Conservation (phyloP, 208 protist species). For the Trypanosoma boissoni region DNA sequence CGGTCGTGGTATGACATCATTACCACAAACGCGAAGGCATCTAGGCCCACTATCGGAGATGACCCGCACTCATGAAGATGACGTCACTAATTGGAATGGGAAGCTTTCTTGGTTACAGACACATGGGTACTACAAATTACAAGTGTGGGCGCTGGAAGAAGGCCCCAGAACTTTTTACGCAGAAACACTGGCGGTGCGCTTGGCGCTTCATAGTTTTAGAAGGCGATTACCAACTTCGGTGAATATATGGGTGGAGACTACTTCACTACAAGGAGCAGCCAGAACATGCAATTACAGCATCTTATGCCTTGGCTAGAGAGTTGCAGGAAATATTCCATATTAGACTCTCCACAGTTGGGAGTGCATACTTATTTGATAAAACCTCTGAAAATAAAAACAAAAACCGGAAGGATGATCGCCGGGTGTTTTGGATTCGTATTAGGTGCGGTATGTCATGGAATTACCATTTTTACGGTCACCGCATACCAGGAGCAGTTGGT, state of each 20-base stretch:
- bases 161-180: conserved; percentile 8
- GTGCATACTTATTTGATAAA: conserved; percentile 46
- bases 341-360: conserved; percentile 15
- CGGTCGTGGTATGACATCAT: not conserved
- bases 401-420: conserved; percentile 33
- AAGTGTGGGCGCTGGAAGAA: conserved; percentile 4
- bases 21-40: not conserved
- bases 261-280: not conserved
- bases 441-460: conserved; percentile 70
- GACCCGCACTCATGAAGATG: conserved; percentile 2
- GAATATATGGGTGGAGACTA: not conserved
- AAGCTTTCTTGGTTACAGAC: conserved; percentile 10
- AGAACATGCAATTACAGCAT: not conserved
- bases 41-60: not conserved
- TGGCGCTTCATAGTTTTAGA: not conserved
- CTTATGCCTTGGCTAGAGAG: not conserved
- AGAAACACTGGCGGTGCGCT: conserved; percentile 10
- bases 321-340: conserved; percentile 9
- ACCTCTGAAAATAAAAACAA: conserved; percentile 37
- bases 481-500: conserved; percentile 35
- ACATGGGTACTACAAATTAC: not conserved
- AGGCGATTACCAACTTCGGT: not conserved
- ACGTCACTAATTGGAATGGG: conserved; percentile 18
- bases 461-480: conserved; percentile 70
- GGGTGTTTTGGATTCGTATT: conserved; percentile 62